phyloP scores from a whole-genome alignment of 2,329 filamentous ascomycete genomes.

The Shiraia sp. region DNA sequence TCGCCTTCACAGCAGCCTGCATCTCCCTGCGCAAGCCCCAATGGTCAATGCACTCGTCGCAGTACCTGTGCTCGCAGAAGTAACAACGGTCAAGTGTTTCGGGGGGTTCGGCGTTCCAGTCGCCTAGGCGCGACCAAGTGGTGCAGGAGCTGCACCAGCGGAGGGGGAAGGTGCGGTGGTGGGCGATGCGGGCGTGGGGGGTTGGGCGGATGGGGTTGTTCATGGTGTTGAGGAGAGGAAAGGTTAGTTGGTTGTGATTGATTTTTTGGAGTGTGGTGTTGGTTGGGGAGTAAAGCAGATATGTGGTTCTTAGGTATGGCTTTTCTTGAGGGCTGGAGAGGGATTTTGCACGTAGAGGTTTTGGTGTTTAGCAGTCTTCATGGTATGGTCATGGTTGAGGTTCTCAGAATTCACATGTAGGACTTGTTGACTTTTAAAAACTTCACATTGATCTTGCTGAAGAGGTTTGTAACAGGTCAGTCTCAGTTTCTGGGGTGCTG shows the following conservation, averaged over 20 bases:
- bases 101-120: conserved; percentile 2
- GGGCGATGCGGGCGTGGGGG: not conserved
- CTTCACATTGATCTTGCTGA: too few species aligned
- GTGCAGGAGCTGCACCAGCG: conserved; percentile 1
- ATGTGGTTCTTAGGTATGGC: too few species aligned
- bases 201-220: not conserved
- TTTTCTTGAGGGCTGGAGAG: too few species aligned
- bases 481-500: too few species aligned
- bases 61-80: not conserved
- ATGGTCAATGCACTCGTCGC: not conserved
- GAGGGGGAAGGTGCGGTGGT: not conserved
- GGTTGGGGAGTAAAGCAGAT: too few species aligned
- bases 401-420: too few species aligned
- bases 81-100: not conserved
- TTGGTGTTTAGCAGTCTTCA: too few species aligned
- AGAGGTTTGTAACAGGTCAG: too few species aligned
- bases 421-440: too few species aligned
- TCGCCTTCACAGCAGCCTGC: not conserved
- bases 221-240: not conserved
- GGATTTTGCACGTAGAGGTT: too few species aligned
- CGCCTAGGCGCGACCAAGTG: not conserved
- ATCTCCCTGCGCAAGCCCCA: not conserved
- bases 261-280: not conserved
- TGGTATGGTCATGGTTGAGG: too few species aligned
- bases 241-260: not conserved